Evolutionary conservation across 257 asterid species (phyloP), one percentile per base, ranked within the genome.

Genomic region (Paulownia fortunei): DNA sequence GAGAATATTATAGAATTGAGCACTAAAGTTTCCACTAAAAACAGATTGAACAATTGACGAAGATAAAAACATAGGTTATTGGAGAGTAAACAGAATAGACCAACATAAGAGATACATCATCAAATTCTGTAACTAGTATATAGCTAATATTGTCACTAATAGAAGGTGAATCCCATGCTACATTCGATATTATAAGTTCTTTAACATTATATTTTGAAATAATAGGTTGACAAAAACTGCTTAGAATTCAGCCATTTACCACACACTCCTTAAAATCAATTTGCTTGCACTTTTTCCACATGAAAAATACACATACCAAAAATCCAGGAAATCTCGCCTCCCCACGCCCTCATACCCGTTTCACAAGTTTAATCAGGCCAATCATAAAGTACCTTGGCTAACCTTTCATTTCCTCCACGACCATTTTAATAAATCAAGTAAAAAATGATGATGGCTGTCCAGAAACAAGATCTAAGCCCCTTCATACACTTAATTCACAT

Each of bases 301-400:
- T 23, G 32, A 64, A 64, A 15, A 0, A 41, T 44, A 15, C 59
- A 67, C 41, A 13, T 15, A 16, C 8, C 56, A 44, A 41, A n/a
- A 23, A 10, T 7, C 1, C 58, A 24, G n/a, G 36, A 67, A 61
- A 27, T 15, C 37, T 19, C 36, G 21, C 37, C 6, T 18, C 55
- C 6, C 55, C 26, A 23, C 37, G 12, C 15, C 44, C 24, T 32
- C 18, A 26, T 62, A 16, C 69, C 46, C 13, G 8, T 62, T 62
- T 62, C 42, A 62, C 47, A 76, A 67, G 1, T 37, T 42, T 9
- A 60, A 23, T 42, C 44, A 63, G 47, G 62, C 8, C 59, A 79
- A 26, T 64, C 74, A 34, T 13, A 71, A 37, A 59, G 27, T 4
- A 41, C 15, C 64, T 30, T 21, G 21, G 37, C 56, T 19, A 26